These are phyloP conservation scores for Saturnispora diversa DNA, from an alignment of 805 yeast species.

Conservation along the genomic window DNA sequence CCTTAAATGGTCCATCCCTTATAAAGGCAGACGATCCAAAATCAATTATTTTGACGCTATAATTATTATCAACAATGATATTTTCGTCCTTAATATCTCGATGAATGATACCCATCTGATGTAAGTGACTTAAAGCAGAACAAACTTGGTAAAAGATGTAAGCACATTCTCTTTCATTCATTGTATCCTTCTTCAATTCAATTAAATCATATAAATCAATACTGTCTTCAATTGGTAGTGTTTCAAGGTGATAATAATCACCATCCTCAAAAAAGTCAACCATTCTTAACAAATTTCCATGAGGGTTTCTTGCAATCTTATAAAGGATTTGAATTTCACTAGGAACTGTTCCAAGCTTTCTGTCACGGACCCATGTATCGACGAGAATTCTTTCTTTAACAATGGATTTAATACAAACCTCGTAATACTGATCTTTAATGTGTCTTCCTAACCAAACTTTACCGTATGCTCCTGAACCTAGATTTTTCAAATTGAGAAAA, in stretches of 20 bases:
- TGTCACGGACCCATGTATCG: conserved; percentile 95
- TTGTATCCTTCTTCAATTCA: conserved; percentile 64
- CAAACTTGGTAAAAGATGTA: conserved; percentile 73
- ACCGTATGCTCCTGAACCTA: conserved; percentile 98
- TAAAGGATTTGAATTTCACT: conserved; percentile 94
- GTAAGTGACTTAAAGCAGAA: conserved; percentile 74
- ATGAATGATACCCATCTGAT: conserved; percentile 80
- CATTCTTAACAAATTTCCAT: conserved; percentile 78
- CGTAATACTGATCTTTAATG: conserved; percentile 51
- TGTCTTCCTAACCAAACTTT: conserved; percentile 77
- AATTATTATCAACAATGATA: conserved; percentile 76
- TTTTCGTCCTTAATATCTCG: conserved; percentile 95
- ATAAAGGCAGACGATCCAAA: conserved; percentile 93
- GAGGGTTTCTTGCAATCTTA: conserved; percentile 66
- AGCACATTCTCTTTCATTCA: conserved; percentile 73
- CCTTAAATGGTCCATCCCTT: conserved; percentile 90
- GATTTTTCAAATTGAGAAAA: conserved; percentile 59
- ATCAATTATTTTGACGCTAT: conserved; percentile 79
- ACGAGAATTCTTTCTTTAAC: conserved; percentile 88
- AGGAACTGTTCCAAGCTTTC: conserved; percentile 86
- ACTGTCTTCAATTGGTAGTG: conserved; percentile 47
- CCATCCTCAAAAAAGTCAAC: conserved; percentile 92
- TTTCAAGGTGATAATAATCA: conserved; percentile 81
- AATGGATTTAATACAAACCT: conserved; percentile 78
- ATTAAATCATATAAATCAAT: conserved; percentile 89